These are phyloP conservation scores for Leptographium lundbergii DNA, from an alignment of 2,329 filamentous ascomycete species.

Conservation along the genomic window DNA sequence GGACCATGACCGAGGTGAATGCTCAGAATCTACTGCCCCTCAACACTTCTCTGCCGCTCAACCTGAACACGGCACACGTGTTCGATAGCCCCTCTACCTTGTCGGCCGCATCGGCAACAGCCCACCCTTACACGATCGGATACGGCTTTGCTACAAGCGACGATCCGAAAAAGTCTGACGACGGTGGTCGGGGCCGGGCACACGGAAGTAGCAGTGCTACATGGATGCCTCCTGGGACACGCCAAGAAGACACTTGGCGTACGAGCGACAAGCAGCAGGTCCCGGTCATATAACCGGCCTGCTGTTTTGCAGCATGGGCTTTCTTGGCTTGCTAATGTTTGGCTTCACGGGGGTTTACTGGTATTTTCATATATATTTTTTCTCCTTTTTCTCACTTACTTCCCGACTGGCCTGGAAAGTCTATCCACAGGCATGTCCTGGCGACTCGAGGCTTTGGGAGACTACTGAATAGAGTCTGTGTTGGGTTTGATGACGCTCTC, in stretches of 20 bases:
- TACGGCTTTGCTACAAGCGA: conserved; percentile 27
- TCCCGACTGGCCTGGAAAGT: neutral
- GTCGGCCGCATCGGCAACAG: conserved; percentile 13
- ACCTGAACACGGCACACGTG: conserved; percentile 8
- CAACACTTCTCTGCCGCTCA: conserved; percentile 20
- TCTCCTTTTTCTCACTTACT: neutral
- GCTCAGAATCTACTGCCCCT: conserved; percentile 54
- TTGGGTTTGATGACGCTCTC: neutral
- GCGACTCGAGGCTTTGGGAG: neutral
- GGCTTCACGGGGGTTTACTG: neutral
- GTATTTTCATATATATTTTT: neutral
- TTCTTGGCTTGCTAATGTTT: neutral
- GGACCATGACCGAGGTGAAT: conserved; percentile 43
- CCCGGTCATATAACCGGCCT: conserved; percentile 3
- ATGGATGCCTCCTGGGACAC: conserved; percentile 73
- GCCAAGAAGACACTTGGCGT: conserved; percentile 74
- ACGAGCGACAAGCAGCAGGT: conserved; percentile 21
- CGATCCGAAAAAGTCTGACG: conserved; percentile 46
- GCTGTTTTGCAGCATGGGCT: neutral
- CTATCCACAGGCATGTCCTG: too few relatives aligned
- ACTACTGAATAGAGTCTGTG: neutral
- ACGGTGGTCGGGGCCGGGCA: conserved; percentile 24
- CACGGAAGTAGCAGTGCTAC: conserved; percentile 34
- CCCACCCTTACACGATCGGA: conserved; percentile 33
- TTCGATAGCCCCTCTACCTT: conserved; percentile 23